Percentiles rank a stretch among this genome's conserved stretches.
Evolutionary conservation across 2,329 filamentous ascomycete genomes (phyloP).

Genomic region (Cytospora piceae): DNA sequence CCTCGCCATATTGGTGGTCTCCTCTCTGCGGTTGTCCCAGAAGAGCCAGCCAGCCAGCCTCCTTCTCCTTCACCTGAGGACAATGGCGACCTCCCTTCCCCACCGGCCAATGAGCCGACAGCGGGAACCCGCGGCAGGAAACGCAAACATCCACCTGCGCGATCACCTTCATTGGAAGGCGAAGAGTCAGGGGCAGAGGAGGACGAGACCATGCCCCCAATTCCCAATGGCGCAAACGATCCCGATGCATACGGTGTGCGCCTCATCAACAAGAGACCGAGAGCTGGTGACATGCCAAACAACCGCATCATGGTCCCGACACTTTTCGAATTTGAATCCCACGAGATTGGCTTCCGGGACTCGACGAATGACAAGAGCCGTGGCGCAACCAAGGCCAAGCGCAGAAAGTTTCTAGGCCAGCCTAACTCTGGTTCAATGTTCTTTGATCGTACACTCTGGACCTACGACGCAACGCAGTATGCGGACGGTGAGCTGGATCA

Average conservation of each 20-base stretch:
- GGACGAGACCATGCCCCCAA: slow-evolving; percentile 31
- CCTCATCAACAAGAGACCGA: slow-evolving; percentile 46
- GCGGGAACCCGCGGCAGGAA: slow-evolving; percentile 26
- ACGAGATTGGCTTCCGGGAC: slow-evolving; percentile 64
- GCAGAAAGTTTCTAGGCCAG: slow-evolving; percentile 57
- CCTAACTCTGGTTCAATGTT: slow-evolving; percentile 59
- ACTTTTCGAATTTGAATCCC: slow-evolving; percentile 52
- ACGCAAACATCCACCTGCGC: slow-evolving; percentile 17
- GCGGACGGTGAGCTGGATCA: slow-evolving; percentile 56
- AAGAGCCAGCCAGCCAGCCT: slow-evolving; percentile 34
- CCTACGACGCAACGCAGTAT: slow-evolving; percentile 56
- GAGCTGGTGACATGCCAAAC: slow-evolving; percentile 45
- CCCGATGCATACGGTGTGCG: slow-evolving; percentile 58
- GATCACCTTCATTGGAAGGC: slow-evolving; percentile 13
- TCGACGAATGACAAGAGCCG: slow-evolving; percentile 59
- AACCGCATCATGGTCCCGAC: slow-evolving; percentile 59
- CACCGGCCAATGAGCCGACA: slow-evolving; percentile 26
- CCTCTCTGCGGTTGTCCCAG: slow-evolving; percentile 40
- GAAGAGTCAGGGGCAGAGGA: slow-evolving; percentile 28
- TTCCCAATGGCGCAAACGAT: slow-evolving; percentile 48
- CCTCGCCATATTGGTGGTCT: slow-evolving; percentile 48
- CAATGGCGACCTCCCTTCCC: slow-evolving; percentile 31
- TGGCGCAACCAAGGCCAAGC: slow-evolving; percentile 55
- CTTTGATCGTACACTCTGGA: slow-evolving; percentile 56
- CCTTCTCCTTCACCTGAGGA: slow-evolving; percentile 34